phyloP scores from a whole-genome alignment of 2,329 filamentous ascomycete species.

The Nannizzia gypsea region DNA sequence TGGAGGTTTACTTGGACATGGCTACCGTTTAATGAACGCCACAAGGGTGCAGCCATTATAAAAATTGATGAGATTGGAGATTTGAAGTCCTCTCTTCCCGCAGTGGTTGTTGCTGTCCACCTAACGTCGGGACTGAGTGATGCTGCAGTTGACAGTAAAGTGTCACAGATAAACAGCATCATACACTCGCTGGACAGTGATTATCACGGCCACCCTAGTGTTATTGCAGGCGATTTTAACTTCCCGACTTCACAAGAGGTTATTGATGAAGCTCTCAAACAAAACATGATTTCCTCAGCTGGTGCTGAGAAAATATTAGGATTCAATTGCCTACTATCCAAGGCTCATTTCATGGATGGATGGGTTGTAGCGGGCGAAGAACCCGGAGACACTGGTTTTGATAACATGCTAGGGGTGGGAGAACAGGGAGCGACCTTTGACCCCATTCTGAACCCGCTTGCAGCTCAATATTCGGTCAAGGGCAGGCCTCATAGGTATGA shows the following conservation, averaged over 20 bases:
- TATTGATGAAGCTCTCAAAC: constrained; percentile 42
- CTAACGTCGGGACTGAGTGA: constrained; percentile 51
- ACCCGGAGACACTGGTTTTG: constrained; percentile 28
- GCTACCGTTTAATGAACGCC: constrained; percentile 42
- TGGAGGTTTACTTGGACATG: constrained; percentile 45
- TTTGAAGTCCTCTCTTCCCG: constrained; percentile 19
- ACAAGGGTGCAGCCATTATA: constrained; percentile 48
- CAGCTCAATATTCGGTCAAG: constrained; percentile 41
- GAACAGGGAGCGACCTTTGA: constrained; percentile 57
- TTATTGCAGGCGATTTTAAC: constrained; percentile 55
- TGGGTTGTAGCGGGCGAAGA: constrained; percentile 40
- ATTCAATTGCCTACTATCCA: constrained; percentile 38
- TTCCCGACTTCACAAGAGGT: constrained; percentile 46
- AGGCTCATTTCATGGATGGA: constrained; percentile 41
- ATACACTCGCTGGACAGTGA: constrained; percentile 34
- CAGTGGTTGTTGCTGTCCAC: constrained; percentile 48
- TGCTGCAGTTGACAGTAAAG: constrained; percentile 46
- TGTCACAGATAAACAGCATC: constrained; percentile 43
- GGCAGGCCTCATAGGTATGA: constrained; percentile 55
- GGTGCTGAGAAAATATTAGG: constrained; percentile 35
- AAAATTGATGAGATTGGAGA: constrained; percentile 29
- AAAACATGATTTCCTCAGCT: constrained; percentile 42
- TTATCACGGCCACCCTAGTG: constrained; percentile 39
- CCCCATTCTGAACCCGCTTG: constrained; percentile 45
- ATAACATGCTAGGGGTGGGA: constrained; percentile 38